Base-by-base conservation (phyloP, 495 filamentous ascomycete species). In the Talaromyces nanjingensis region DNA sequence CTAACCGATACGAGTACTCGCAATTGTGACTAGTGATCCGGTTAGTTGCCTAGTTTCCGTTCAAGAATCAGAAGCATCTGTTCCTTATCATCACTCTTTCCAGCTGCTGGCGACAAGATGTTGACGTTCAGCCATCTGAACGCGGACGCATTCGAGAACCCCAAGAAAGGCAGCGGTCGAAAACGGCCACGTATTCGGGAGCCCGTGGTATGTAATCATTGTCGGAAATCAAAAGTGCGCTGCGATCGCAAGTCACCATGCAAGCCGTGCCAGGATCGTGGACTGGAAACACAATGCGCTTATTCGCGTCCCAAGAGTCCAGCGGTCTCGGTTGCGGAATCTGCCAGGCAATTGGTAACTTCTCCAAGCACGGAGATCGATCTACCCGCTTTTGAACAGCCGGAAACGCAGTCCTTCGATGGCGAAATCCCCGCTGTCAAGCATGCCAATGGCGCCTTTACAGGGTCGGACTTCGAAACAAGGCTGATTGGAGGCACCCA, bases 241-340 rank as follows among this genome's bases (percentile, higher is more conserved):
- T 71, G 69, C 59, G 67, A 71, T 65, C 69, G 69, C n/a, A 63
- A 69, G 60, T 59, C 61, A 1, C 69, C 69, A 5, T 71, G 69
- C 52, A 22, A 54, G 52, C 52, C n/a, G 52, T 54, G 52, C 18
- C 52, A 12, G n/a, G 52, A 54, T 54, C 52, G 52, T 24, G 52
- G 52, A 24, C 7, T 54, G 52, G 52, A 54, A 11, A 24, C 52
- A 7, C n/a, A 54, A 18, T 42, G 37, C 37, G 37, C 37, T 42
- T 42, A 42, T 3, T 42, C 37, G 37, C 37, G 37, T 42, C 12
- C 37, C 12, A 42, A 42, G 4, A 16, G 37, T 42, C 37, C 37
- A 42, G 37, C 37, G 12, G 37, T 42, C 14, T 42, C 37, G 12
- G 37, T n/a, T 9, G 11, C 37, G 37, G 4, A 14, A 16, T 42